Evolutionary conservation across 495 filamentous ascomycete genomes (phyloP), one percentile per base, ranked within the genome.

Genomic region (Aspergillus avenaceus): DNA sequence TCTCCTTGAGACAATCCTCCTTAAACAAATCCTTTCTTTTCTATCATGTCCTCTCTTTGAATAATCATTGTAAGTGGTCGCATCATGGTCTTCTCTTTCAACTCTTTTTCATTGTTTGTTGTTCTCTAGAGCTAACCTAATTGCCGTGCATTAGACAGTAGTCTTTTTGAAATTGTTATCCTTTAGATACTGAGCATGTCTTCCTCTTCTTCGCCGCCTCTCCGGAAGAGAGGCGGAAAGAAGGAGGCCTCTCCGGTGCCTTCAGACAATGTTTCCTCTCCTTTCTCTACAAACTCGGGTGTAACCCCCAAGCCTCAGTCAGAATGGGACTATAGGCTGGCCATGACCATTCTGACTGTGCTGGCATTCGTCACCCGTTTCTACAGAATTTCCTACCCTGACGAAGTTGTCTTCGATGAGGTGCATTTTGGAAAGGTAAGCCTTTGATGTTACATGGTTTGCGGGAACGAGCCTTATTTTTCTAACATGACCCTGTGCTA

Each of bases 391-490:
- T 86, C 78, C 50, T 90, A 96, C 70, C 93, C 93, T 9, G 86
- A 93, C 63, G 85, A 97, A 70, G 93, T 99, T 22, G 95, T 99
- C 31, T 99, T 99, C 64, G 93, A 99, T 58, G 93, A 99, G 70
- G 93, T 99, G 40, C 93, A 99, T 71, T 99, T 99, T 70, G 93
- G 93, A 73, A 99, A 99, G 86, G 93, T 96, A 78, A 55, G 77
- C 48, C 19, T 21, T 46, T 27, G 48, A 45, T 14, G 37, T 26
- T 12, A 37, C 19, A 13, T 38, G 18, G 62, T 49, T 56, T 37
- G 28, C 49, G 47, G 49, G 26, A 48, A 28, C n/a, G n/a, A 3
- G 11, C 34, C 11, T 5, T 13, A 18, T 16, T 13, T 19, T 32
- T 41, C 60, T 68, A 26, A 68, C 55, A 12, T 12, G 23, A 40